Evolutionary conservation across 1,139 yeast species (phyloP).

Genomic region (Blastobotrys arbuscula): DNA sequence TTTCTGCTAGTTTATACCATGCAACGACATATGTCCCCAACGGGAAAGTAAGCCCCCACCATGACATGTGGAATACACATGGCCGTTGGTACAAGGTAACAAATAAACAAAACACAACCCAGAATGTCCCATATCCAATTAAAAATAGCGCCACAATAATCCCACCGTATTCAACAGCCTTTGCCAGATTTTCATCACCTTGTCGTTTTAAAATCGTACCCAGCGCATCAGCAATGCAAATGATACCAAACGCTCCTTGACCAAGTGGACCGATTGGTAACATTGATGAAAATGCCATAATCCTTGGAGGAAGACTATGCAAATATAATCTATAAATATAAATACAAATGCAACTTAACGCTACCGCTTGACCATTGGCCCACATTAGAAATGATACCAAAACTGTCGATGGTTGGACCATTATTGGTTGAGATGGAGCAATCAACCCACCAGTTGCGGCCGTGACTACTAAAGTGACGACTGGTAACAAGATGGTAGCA

Average conservation of each 20-base stretch:
- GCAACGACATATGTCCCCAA: slow-evolving; percentile 75
- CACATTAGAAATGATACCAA: slow-evolving; percentile 54
- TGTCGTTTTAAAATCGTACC: slow-evolving; percentile 17
- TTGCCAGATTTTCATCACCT: slow-evolving; percentile 8
- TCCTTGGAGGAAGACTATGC: slow-evolving; percentile 52
- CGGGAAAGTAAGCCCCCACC: slow-evolving; percentile 92
- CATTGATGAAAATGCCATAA: slow-evolving; percentile 48
- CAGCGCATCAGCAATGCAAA: slow-evolving; percentile 45
- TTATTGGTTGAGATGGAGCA: slow-evolving; percentile 40
- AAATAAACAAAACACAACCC: slow-evolving; percentile 47
- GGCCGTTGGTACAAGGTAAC: slow-evolving; percentile 34
- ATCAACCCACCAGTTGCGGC: slow-evolving; percentile 61
- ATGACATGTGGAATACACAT: slow-evolving; percentile 50
- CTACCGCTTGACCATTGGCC: slow-evolving; percentile 61
- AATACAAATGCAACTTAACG: slow-evolving; percentile 51
- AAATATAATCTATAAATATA: slow-evolving; percentile 55
- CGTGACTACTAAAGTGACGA: slow-evolving; percentile 71
- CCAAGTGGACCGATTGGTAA: slow-evolving; percentile 70
- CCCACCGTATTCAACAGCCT: slow-evolving; percentile 18
- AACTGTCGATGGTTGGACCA: slow-evolving; percentile 47
- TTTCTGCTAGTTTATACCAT: slow-evolving; percentile 44
- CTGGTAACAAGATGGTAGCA: slow-evolving; percentile 56
- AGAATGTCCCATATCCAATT: slow-evolving; percentile 56
- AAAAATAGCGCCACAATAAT: slow-evolving; percentile 42
- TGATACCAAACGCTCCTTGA: slow-evolving; percentile 69